A percentile compares a stretch with the other conserved stretches of the same genome.
phyloP scores from a whole-genome alignment of 352 stramenopile species.

The Peronospora tabacina region DNA sequence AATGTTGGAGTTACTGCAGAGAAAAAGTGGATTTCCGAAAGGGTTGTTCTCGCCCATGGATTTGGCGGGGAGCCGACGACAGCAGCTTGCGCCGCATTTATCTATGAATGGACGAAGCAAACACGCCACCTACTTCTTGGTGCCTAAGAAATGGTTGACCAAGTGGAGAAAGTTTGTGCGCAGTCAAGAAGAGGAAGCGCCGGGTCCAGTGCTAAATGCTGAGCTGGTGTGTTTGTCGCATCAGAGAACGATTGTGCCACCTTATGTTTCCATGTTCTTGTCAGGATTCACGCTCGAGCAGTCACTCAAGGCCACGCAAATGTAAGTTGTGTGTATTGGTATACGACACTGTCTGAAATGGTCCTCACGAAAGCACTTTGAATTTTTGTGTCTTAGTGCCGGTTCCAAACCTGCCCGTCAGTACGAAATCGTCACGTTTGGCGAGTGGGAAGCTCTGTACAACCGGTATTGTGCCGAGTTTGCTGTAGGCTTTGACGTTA shows the following conservation, averaged over 20 bases:
- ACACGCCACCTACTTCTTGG: conserved; percentile 60
- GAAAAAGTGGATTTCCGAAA: conserved; percentile 73
- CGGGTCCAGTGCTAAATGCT: conserved; percentile 70
- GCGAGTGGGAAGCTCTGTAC: conserved; percentile 79
- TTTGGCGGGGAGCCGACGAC: conserved; percentile 12
- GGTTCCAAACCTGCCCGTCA: conserved; percentile 45
- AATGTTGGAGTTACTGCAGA: conserved; percentile 62
- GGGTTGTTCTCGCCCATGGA: conserved; percentile 60
- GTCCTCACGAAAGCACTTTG: neutral
- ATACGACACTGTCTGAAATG: neutral
- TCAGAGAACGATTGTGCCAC: conserved; percentile 67
- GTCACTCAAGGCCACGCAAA: conserved; percentile 65
- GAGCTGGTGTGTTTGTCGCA: conserved; percentile 77
- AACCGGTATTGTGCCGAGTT: conserved; percentile 74
- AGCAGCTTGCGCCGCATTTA: conserved; percentile 41
- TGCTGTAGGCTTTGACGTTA: conserved; percentile 71
- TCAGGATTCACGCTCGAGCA: conserved; percentile 73
- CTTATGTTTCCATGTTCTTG: conserved; percentile 84
- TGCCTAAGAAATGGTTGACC: conserved; percentile 80
- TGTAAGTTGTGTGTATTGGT: conserved; percentile 28
- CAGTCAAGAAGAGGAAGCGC: conserved; percentile 43
- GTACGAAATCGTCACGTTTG: conserved; percentile 81
- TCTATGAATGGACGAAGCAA: conserved; percentile 45
- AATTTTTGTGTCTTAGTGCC: conserved; percentile 24
- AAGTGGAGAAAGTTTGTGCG: conserved; percentile 74